These are phyloP conservation scores for Plasmodium gonderi DNA, from an alignment of 169 alveolate genomes.

Conservation along the genomic window DNA sequence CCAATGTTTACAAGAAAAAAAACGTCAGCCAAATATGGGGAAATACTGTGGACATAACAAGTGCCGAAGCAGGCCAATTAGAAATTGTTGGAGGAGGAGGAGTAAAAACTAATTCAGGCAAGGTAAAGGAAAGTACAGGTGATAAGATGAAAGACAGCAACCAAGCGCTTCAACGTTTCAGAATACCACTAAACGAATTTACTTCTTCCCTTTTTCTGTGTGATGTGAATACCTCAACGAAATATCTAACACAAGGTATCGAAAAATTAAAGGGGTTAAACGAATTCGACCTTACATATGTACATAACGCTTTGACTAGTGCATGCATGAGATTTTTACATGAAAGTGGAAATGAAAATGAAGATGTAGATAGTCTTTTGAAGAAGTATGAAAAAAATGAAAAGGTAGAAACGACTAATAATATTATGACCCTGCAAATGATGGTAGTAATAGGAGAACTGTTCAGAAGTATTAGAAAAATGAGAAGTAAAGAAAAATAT, in stretches of 20 bases:
- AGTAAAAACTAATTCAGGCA: neutral
- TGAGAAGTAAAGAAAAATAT: constrained; percentile 49
- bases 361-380: constrained; percentile 50
- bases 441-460: constrained; percentile 72
- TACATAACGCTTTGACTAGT: constrained; percentile 54
- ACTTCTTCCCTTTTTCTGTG: constrained; percentile 57
- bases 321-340: constrained; percentile 35
- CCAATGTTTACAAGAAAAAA: constrained; percentile 44
- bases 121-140: neutral
- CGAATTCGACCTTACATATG: constrained; percentile 54
- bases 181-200: constrained; percentile 69
- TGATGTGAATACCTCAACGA: constrained; percentile 54
- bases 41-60: neutral
- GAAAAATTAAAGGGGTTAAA: constrained; percentile 50
- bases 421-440: constrained; percentile 72
- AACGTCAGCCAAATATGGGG: constrained; percentile 45
- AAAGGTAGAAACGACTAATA: constrained; percentile 72
- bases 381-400: constrained; percentile 66
- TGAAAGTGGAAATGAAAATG: constrained; percentile 73
- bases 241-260: constrained; percentile 34
- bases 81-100: neutral
- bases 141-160: neutral
- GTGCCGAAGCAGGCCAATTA: neutral
- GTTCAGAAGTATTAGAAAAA: constrained; percentile 56
- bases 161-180: constrained; percentile 20